Evolutionary conservation across 331 rosid species (phyloP).

Genomic region (Arachis monticola): DNA sequence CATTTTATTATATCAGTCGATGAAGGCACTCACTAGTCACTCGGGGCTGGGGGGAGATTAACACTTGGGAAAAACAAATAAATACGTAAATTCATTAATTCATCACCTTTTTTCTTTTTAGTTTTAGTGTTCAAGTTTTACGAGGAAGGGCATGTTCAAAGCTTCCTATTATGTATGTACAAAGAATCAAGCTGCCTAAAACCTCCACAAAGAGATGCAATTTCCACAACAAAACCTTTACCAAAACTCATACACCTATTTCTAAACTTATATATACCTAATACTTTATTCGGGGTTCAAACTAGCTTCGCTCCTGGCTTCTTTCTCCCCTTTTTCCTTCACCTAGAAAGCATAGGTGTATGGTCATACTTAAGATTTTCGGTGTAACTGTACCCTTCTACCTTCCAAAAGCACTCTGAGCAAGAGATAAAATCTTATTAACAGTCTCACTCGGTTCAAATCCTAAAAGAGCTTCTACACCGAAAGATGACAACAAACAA

Average conservation of each 20-base stretch:
- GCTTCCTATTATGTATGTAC: not conserved
- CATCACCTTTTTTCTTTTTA: not conserved
- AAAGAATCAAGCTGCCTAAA: not conserved
- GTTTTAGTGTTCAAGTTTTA: not conserved
- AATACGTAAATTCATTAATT: too few species aligned
- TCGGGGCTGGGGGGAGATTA: too few species aligned
- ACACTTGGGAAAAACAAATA: too few species aligned
- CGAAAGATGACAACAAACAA: constrained; percentile 18
- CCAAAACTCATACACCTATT: not conserved
- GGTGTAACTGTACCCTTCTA: not conserved
- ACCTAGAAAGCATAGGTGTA: not conserved
- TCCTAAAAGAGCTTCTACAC: constrained; percentile 31
- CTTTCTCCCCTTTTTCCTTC: not conserved
- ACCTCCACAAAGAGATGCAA: not conserved
- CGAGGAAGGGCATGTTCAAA: not conserved
- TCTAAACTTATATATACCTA: not conserved
- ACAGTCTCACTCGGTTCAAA: constrained; percentile 26
- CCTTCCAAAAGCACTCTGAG: not conserved
- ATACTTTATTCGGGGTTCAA: not conserved
- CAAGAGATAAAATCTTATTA: not conserved
- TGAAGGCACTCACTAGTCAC: too few species aligned
- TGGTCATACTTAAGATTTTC: not conserved
- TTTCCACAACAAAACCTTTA: not conserved
- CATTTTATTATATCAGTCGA: not conserved
- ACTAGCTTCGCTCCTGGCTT: not conserved